Evolutionary conservation across 108 stramenopile genomes (phyloP).

Genomic region (Licmophora abbreviata): DNA sequence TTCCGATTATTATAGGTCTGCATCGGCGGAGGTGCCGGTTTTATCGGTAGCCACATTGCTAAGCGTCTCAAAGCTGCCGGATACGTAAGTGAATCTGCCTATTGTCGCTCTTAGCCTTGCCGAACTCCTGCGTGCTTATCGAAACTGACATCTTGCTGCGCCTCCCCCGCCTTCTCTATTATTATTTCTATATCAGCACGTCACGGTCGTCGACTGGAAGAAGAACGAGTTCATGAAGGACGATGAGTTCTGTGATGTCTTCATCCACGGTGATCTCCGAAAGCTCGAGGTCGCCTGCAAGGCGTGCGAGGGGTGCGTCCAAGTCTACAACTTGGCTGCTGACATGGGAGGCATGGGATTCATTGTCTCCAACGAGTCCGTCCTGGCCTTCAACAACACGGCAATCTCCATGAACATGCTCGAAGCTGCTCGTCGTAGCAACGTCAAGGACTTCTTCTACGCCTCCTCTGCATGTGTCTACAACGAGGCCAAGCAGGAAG

Average conservation of each 20-base stretch:
- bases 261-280: constrained; percentile 91
- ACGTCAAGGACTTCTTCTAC: constrained; percentile 92
- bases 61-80: constrained; percentile 90
- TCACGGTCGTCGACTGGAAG: constrained; percentile 94
- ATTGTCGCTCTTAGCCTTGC: no score
- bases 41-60: constrained; percentile 96
- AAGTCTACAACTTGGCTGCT: constrained; percentile 99
- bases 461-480: constrained; percentile 94
- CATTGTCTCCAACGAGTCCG: constrained; percentile 95
- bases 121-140: no score
- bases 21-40: constrained; percentile 95
- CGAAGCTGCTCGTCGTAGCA: constrained; percentile 91
- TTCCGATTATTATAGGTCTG: constrained; percentile 87
- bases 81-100: no score
- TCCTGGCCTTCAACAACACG: constrained; percentile 97
- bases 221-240: constrained; percentile 95
- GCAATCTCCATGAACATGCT: constrained; percentile 98
- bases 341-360: constrained; percentile 99
- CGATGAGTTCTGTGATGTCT: constrained; percentile 95
- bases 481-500: constrained; percentile 98
- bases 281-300: constrained; percentile 90
- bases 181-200: no score
- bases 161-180: no score
- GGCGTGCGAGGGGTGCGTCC: constrained; percentile 89
- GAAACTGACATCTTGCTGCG: no score